Percentiles rank a stretch among this genome's conserved stretches.
These are phyloP conservation scores for Yarrowia yakushimensis DNA, from an alignment of 805 yeast species.

Conservation along the genomic window DNA sequence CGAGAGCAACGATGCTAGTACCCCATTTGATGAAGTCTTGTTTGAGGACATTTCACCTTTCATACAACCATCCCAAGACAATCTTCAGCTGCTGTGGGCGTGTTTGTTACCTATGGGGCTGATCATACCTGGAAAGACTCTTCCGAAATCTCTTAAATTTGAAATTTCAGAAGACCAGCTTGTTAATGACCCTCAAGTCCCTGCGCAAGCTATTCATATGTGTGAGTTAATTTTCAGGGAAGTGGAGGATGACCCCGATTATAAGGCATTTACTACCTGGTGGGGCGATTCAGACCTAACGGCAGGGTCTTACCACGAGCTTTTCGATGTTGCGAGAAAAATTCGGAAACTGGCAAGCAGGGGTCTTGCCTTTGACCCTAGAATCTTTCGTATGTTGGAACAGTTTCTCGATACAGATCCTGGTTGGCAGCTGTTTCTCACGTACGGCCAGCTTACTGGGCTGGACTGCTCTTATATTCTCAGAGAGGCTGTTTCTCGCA, in stretches of 20 bases:
- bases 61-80: neutral
- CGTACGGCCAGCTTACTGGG: neutral
- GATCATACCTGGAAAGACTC: neutral
- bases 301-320: neutral
- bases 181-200: neutral
- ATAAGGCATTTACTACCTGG: neutral
- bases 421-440: slow-evolving; percentile 1
- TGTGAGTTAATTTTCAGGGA: slow-evolving; percentile 14
- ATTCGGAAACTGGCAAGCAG: neutral
- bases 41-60: slow-evolving; percentile 8
- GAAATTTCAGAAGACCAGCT: neutral
- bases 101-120: neutral
- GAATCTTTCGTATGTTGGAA: neutral
- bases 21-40: slow-evolving; percentile 5
- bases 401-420: slow-evolving; percentile 5
- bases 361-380: slow-evolving; percentile 1
- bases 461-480: neutral
- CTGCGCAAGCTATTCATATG: neutral
- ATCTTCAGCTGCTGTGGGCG: neutral
- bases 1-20: neutral
- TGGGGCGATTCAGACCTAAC: slow-evolving; percentile 11
- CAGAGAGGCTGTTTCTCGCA: slow-evolving; percentile 3
- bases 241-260: neutral
- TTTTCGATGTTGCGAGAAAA: neutral
- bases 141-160: neutral